These are phyloP conservation scores for Acanthamoeba pearcei DNA, from an alignment of 208 protist species.

Conservation along the genomic window DNA sequence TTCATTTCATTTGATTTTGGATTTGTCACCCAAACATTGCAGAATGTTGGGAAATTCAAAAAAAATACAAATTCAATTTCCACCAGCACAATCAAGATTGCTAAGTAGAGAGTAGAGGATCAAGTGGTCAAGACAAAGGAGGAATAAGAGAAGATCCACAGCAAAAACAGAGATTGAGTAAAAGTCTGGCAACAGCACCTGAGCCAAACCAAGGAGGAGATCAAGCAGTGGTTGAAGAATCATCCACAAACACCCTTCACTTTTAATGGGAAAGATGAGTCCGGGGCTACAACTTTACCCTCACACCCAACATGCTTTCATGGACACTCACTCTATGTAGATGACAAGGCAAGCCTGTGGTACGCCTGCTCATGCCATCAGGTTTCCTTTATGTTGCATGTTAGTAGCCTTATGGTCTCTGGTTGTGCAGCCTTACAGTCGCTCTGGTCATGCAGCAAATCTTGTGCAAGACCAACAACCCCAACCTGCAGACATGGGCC, in stretches of 20 bases:
- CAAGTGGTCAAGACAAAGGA: not conserved
- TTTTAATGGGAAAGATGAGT: not conserved
- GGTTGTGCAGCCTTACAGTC: too few species aligned
- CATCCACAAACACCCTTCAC: conserved; percentile 41
- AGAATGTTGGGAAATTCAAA: not conserved
- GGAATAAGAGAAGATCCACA: not conserved
- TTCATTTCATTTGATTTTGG: too few species aligned
- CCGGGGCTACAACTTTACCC: not conserved
- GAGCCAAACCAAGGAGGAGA: conserved; percentile 57
- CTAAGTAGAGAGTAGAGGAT: not conserved
- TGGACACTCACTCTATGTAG: conserved; percentile 67
- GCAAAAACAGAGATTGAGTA: not conserved
- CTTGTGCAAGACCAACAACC: conserved; percentile 14
- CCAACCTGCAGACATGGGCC: not conserved
- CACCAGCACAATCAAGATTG: not conserved
- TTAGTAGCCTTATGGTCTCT: too few species aligned
- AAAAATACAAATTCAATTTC: not conserved
- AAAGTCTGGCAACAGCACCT: not conserved
- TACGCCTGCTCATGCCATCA: not conserved
- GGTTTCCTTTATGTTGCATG: too few species aligned
- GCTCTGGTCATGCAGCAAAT: conserved; percentile 12
- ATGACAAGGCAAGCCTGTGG: conserved; percentile 67
- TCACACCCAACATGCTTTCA: not conserved
- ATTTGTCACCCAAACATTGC: not conserved
- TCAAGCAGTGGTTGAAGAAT: conserved; percentile 41